phyloP scores from a whole-genome alignment of 2,329 filamentous ascomycete species.

The Xylaria hypoxylon region DNA sequence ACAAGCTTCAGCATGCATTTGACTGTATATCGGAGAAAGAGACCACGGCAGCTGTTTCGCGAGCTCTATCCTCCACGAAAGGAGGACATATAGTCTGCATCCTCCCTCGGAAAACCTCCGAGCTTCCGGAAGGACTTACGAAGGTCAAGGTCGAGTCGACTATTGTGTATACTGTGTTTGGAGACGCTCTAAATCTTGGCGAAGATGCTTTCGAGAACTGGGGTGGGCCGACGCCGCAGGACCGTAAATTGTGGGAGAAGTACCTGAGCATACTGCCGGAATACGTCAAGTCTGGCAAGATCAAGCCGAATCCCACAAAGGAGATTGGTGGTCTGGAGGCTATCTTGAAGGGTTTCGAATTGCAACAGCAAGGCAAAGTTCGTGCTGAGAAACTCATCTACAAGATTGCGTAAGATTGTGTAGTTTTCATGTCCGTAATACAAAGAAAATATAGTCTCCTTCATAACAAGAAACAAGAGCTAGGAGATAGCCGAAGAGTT shows the following conservation, averaged over 20 bases:
- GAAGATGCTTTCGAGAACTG: slow-evolving; percentile 44
- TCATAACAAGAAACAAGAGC: too few relatives aligned
- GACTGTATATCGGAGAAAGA: slow-evolving; percentile 49
- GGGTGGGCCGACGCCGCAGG: slow-evolving; percentile 46
- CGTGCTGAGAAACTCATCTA: slow-evolving; percentile 52
- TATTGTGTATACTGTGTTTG: slow-evolving; percentile 51
- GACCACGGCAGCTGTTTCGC: slow-evolving; percentile 41
- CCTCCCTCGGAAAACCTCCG: slow-evolving; percentile 41
- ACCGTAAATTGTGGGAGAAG: slow-evolving; percentile 51
- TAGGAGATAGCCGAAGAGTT: too few relatives aligned
- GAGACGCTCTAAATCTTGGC: slow-evolving; percentile 41
- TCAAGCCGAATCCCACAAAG: slow-evolving; percentile 49
- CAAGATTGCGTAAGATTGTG: slow-evolving; percentile 40
- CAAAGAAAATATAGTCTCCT: too few relatives aligned
- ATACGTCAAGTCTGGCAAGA: slow-evolving; percentile 44
- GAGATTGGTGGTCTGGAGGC: slow-evolving; percentile 49
- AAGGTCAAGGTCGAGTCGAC: slow-evolving; percentile 51
- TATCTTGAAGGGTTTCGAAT: slow-evolving; percentile 46
- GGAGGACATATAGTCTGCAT: slow-evolving; percentile 47
- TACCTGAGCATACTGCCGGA: slow-evolving; percentile 48
- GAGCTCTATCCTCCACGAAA: slow-evolving; percentile 48
- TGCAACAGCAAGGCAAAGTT: slow-evolving; percentile 48
- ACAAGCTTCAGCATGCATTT: slow-evolving; percentile 56
- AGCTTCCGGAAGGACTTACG: slow-evolving; percentile 39
- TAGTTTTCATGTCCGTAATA: too few relatives aligned